These are phyloP conservation scores for Colletotrichum costaricense DNA, from an alignment of 2,329 filamentous ascomycete species.

Conservation along the genomic window DNA sequence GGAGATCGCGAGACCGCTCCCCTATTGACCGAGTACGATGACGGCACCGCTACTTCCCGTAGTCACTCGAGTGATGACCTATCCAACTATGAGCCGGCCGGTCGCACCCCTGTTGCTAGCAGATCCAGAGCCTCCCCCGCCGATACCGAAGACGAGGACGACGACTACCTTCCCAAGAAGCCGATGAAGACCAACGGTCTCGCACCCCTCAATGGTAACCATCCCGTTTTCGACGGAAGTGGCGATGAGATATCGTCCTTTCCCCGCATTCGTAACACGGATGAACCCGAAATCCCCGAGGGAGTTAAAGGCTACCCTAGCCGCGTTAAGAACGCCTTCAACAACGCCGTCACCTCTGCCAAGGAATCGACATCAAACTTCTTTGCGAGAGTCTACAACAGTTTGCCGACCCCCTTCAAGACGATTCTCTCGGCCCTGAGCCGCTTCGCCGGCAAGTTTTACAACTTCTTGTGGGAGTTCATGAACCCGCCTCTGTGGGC, in stretches of 20 bases:
- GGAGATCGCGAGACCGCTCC: conserved; percentile 60
- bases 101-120: conserved; percentile 64
- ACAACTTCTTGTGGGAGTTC: conserved; percentile 83
- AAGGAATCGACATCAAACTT: conserved; percentile 40
- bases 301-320: conserved; percentile 55
- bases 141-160: conserved; percentile 61
- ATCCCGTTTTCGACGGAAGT: conserved; percentile 45
- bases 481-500: conserved; percentile 99
- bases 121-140: conserved; percentile 61
- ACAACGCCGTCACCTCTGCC: conserved; percentile 40
- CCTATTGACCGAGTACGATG: conserved; percentile 59
- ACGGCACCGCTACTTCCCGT: conserved; percentile 48
- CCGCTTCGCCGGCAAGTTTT: conserved; percentile 56
- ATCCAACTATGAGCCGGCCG: conserved; percentile 64
- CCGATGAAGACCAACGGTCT: conserved; percentile 34
- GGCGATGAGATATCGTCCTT: conserved; percentile 72
- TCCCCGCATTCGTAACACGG: conserved; percentile 61
- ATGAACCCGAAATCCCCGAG: conserved; percentile 53
- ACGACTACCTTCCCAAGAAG: conserved; percentile 44
- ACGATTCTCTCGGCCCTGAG: conserved; percentile 44
- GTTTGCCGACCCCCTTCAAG: conserved; percentile 57
- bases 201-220: conserved; percentile 40
- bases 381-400: conserved; percentile 44
- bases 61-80: conserved; percentile 52
- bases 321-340: conserved; percentile 48